Percentiles rank a stretch among this genome's conserved stretches.
Conservation (phyloP, 768 basidiomycete species). For the Imleria badia region DNA sequence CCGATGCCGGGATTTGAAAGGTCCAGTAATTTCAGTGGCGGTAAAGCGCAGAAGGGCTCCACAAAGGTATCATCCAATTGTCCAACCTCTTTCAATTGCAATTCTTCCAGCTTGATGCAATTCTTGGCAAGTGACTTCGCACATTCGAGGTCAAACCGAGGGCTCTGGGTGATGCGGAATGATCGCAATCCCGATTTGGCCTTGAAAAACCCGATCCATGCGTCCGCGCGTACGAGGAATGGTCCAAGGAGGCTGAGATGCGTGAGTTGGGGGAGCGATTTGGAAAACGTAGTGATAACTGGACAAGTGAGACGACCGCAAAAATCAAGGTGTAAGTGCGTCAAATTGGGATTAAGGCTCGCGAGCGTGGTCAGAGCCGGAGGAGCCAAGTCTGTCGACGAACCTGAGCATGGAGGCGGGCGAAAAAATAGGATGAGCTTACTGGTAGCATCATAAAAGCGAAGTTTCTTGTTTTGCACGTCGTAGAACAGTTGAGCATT, state of each 20-base stretch:
- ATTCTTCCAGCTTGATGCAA: conserved; percentile 49
- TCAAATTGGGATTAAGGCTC: too few relatives aligned
- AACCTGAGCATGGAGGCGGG: too few relatives aligned
- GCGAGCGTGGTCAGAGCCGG: too few relatives aligned
- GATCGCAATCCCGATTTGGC: conserved; percentile 55
- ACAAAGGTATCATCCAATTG: conserved; percentile 67
- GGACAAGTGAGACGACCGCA: conserved; percentile 79
- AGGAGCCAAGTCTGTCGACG: too few relatives aligned
- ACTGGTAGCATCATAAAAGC: too few relatives aligned
- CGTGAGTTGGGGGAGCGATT: conserved; percentile 61
- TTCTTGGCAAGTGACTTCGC: conserved; percentile 49
- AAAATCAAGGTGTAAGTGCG: conserved; percentile 29
- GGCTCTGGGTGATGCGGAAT: conserved; percentile 80
- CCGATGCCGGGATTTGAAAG: conserved; percentile 61
- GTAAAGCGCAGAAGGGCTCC: conserved; percentile 40
- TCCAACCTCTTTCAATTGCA: conserved; percentile 80
- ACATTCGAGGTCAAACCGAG: conserved; percentile 73
- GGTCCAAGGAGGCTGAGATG: conserved; percentile 84
- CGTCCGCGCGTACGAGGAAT: conserved; percentile 71
- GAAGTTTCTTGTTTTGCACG: conserved; percentile 51
- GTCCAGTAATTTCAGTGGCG: conserved; percentile 47
- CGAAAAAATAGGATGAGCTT: too few relatives aligned
- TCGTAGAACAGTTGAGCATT: conserved; percentile 88
- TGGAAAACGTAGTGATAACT: conserved; percentile 58
- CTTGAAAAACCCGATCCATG: conserved; percentile 77